Evolutionary conservation across 2,329 filamentous ascomycete species (phyloP), one percentile per base, ranked within the genome.

Genomic region (Ceratocystis lukuohia): DNA sequence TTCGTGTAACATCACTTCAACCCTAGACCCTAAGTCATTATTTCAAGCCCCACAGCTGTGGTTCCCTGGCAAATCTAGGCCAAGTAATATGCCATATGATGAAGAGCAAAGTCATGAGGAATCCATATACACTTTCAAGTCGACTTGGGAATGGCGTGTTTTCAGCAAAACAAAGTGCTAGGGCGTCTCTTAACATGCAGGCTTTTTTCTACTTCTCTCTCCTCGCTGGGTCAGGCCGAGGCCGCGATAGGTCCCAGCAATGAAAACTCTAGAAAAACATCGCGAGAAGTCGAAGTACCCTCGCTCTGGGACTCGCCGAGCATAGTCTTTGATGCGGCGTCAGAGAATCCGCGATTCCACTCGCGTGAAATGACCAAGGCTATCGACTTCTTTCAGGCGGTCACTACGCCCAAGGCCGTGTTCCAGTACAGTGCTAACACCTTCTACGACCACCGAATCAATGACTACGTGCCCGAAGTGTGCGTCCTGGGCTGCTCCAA

Each of bases 401-500:
- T 25, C 7, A 46, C 7, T 8, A 53, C n/a, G 8, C 74, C 72
- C 48, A 56, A 62, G 15, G 41, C 66, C 10, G 68, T 69, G 2
- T 79, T 82, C 69, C 76, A 84, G 69, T 83, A 82, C 75, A 79
- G 79, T 17, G 80, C 79, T 20, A 76, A 76, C 46, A 71, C 72
- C 57, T 78, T 83, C 69, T 76, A 78, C 65, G 72, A 81, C 71
- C 76, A 84, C 68, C 77, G 76, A 37, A 72, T 77, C 70, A 84
- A 84, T 72, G 77, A 77, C 28, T 76, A 77, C 69, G 74, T 79
- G 3, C 83, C 83, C 57, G 83, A 85, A 70, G 82, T 96, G 63
- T 88, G 89, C 72, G 82, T 96, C 59, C 84, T 95, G 46, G 91
- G 91, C 56, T 91, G 92, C 71, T 91, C 90, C 70, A 96, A 96